These are phyloP conservation scores for Phylloporus scabripes DNA, from an alignment of 768 basidiomycete genomes.

Conservation along the genomic window DNA sequence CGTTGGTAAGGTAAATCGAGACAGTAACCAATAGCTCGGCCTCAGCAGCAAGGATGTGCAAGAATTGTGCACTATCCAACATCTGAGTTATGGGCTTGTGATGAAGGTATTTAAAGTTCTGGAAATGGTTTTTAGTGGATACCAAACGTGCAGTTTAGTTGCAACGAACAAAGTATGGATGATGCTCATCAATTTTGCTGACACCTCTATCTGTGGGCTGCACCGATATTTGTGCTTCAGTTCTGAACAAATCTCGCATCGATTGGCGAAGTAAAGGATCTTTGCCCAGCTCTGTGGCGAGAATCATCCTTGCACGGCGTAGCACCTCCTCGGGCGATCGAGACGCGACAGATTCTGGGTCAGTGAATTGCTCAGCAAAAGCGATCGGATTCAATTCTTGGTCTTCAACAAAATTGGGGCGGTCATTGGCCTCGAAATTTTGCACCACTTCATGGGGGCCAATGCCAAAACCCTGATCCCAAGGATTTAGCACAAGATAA, in stretches of 20 bases:
- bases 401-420: constrained; percentile 71
- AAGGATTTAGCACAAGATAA: background rate
- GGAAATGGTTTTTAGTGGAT: constrained; percentile 4
- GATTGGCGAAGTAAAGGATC: constrained; percentile 83
- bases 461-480: constrained; percentile 76
- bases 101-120: constrained; percentile 94
- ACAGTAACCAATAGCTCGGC: constrained; percentile 81
- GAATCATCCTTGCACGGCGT: constrained; percentile 70
- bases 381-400: constrained; percentile 72
- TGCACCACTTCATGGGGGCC: constrained; percentile 77
- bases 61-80: constrained; percentile 70
- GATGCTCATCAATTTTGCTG: constrained; percentile 67
- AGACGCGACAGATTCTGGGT: constrained; percentile 56
- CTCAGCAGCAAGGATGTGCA: constrained; percentile 89
- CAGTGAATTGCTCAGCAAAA: constrained; percentile 83
- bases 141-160: background rate
- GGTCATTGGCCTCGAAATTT: constrained; percentile 63
- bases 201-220: constrained; percentile 84
- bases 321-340: constrained; percentile 64
- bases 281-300: constrained; percentile 87
- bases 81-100: constrained; percentile 72
- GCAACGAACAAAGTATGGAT: constrained; percentile 61
- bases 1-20: constrained; percentile 58
- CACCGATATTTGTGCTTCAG: constrained; percentile 70
- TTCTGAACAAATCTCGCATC: constrained; percentile 70